phyloP scores from a whole-genome alignment of 140 eudicot genomes.

The Eryngium alpinum region DNA sequence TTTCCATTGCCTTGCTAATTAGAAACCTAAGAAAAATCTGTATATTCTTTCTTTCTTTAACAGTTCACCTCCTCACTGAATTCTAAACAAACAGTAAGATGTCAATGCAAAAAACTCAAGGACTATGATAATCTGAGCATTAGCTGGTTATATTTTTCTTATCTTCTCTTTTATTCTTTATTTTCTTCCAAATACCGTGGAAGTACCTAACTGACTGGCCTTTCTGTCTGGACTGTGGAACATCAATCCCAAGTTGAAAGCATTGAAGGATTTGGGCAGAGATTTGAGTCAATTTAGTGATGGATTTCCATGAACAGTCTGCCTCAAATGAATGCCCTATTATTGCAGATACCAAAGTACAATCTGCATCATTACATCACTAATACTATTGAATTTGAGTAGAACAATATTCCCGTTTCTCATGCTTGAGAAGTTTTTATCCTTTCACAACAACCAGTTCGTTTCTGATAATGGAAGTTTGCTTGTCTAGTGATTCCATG shows the following conservation, averaged over 20 bases:
- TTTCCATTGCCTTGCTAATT: not conserved
- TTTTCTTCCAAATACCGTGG: not conserved
- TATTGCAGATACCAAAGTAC: not conserved
- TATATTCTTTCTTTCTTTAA: too few relatives aligned
- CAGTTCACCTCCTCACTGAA: too few relatives aligned
- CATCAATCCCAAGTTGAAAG: not conserved
- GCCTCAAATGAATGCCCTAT: not conserved
- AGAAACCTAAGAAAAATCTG: too few relatives aligned
- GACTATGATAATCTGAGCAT: not conserved
- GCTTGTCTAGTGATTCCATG: not conserved
- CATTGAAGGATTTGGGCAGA: not conserved
- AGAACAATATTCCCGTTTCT: not conserved
- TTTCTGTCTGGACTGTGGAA: not conserved
- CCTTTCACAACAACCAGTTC: not conserved
- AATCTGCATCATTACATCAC: not conserved
- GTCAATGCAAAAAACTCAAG: not conserved
- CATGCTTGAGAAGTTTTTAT: not conserved
- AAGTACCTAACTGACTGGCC: not conserved
- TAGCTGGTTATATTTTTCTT: not conserved
- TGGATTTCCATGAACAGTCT: not conserved
- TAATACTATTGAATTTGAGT: too few relatives aligned
- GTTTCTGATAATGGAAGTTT: not conserved
- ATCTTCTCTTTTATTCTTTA: not conserved
- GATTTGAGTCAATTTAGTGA: not conserved
- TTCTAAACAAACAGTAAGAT: not conserved